Percentiles rank a stretch among this genome's conserved stretches.
Evolutionary conservation across 352 stramenopile genomes (phyloP).

Genomic region (Pythium apleroticum): DNA sequence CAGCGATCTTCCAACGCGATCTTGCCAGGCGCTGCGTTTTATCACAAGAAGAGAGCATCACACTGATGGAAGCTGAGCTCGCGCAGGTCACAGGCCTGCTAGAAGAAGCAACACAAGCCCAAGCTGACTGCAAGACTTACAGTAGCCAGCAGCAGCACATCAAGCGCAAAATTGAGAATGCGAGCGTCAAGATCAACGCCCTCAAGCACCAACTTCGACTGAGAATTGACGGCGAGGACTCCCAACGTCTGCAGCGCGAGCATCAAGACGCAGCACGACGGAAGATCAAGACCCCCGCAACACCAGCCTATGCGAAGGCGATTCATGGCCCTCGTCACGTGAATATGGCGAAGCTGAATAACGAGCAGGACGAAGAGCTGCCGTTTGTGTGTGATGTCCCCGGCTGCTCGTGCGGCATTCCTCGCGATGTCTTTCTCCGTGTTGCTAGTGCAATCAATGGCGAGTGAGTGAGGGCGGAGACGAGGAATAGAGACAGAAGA

Average conservation of each 20-base stretch:
- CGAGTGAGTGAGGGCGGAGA: slow-evolving; percentile 26
- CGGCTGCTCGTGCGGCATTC: slow-evolving; percentile 54
- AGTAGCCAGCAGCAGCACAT: slow-evolving; percentile 36
- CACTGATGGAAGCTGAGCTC: slow-evolving; percentile 42
- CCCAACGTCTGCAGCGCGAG: not conserved
- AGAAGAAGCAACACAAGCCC: slow-evolving; percentile 34
- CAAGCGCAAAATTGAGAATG: slow-evolving; percentile 59
- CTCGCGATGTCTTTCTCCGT: slow-evolving; percentile 58
- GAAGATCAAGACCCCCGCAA: slow-evolving; percentile 10
- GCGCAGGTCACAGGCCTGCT: slow-evolving; percentile 31
- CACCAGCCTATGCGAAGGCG: slow-evolving; percentile 14
- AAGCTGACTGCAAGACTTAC: slow-evolving; percentile 34
- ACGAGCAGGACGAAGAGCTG: slow-evolving; percentile 6
- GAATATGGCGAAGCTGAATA: not conserved
- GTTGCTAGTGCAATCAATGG: slow-evolving; percentile 50
- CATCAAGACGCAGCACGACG: slow-evolving; percentile 11
- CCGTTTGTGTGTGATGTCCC: slow-evolving; percentile 52
- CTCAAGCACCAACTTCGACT: slow-evolving; percentile 16
- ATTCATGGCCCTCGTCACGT: slow-evolving; percentile 9
- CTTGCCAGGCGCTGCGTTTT: slow-evolving; percentile 33
- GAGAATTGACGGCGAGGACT: slow-evolving; percentile 3
- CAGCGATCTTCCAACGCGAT: slow-evolving; percentile 25
- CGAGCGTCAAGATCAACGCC: slow-evolving; percentile 47
- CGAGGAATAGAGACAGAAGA: too few species aligned
- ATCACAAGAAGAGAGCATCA: slow-evolving; percentile 40